A percentile compares a stretch with the other conserved stretches of the same genome.
Conservation (phyloP, 108 stramenopile genomes). For the Nitzschia sp. region DNA sequence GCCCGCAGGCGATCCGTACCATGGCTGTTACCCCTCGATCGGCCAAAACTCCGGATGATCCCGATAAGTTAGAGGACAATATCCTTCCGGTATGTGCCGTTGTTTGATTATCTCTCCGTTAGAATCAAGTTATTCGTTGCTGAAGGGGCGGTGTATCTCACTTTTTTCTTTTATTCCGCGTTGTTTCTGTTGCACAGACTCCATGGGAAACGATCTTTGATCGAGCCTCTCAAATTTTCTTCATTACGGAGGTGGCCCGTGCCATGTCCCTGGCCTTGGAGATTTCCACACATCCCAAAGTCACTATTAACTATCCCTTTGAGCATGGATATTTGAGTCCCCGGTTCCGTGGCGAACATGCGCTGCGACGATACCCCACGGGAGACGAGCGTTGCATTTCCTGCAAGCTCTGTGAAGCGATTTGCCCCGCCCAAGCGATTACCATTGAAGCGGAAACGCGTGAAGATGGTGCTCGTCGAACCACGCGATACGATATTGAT, state of each 20-base stretch:
- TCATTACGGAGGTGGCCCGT: conserved; percentile 89
- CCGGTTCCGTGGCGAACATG: conserved; percentile 99
- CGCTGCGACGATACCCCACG: conserved; percentile 95
- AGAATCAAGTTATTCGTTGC: neutral
- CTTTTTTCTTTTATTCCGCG: neutral
- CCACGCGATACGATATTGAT: conserved; percentile 99
- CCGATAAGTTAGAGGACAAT: conserved; percentile 36
- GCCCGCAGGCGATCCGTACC: conserved; percentile 8
- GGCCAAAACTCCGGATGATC: conserved; percentile 31
- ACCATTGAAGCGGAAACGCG: conserved; percentile 97
- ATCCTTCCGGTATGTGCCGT: conserved; percentile 41
- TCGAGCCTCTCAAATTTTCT: conserved; percentile 86
- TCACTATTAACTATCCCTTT: conserved; percentile 99
- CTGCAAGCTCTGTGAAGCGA: conserved; percentile 99
- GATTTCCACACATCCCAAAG: conserved; percentile 86
- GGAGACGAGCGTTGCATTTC: conserved; percentile 99
- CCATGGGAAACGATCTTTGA: conserved; percentile 85
- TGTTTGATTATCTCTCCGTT: no score
- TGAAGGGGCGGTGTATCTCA: neutral
- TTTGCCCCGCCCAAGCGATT: conserved; percentile 99
- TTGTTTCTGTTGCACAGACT: conserved; percentile 43
- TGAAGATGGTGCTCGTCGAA: conserved; percentile 94
- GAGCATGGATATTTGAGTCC: conserved; percentile 96
- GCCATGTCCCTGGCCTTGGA: conserved; percentile 82
- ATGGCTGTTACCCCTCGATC: conserved; percentile 41